Conservation (phyloP, 2,329 filamentous ascomycete species). For the Myriosclerotinia scirpicola region DNA sequence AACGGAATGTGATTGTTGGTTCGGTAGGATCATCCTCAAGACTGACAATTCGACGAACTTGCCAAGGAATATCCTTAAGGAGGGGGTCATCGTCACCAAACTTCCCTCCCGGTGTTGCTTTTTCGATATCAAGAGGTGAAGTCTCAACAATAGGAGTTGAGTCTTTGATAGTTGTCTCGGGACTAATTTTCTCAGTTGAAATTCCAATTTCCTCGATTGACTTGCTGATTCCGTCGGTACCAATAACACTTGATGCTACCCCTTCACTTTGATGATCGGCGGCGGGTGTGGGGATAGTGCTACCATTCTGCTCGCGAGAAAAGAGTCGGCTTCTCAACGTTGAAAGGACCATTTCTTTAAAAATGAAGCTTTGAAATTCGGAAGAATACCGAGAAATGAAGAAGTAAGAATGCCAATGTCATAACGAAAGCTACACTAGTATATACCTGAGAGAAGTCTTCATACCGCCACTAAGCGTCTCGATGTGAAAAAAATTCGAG, state of each 20-base stretch:
- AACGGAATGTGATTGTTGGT: conserved; percentile 59
- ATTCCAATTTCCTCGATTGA: conserved; percentile 14
- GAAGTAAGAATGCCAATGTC: background rate
- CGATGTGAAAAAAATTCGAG: background rate
- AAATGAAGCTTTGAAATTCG: background rate
- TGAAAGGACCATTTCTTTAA: conserved; percentile 12
- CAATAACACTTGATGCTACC: conserved; percentile 13
- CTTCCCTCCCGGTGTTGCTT: background rate
- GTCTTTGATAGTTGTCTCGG: conserved; percentile 7
- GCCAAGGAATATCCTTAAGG: conserved; percentile 53
- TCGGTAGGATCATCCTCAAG: conserved; percentile 56
- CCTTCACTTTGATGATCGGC: conserved; percentile 2
- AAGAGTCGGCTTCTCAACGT: conserved; percentile 15
- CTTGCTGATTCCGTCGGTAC: conserved; percentile 12
- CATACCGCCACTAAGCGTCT: conserved; percentile 16
- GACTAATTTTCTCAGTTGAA: background rate
- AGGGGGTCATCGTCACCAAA: conserved; percentile 49
- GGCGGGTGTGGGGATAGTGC: background rate
- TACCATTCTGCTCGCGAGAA: background rate
- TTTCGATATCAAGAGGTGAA: conserved; percentile 40
- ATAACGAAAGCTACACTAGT: conserved; percentile 4
- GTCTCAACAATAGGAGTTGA: conserved; percentile 39
- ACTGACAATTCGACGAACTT: conserved; percentile 57
- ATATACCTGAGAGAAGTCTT: background rate
- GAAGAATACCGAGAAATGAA: background rate